Evolutionary conservation across 768 basidiomycete species (phyloP).

Genomic region (Mycena chlorophos): DNA sequence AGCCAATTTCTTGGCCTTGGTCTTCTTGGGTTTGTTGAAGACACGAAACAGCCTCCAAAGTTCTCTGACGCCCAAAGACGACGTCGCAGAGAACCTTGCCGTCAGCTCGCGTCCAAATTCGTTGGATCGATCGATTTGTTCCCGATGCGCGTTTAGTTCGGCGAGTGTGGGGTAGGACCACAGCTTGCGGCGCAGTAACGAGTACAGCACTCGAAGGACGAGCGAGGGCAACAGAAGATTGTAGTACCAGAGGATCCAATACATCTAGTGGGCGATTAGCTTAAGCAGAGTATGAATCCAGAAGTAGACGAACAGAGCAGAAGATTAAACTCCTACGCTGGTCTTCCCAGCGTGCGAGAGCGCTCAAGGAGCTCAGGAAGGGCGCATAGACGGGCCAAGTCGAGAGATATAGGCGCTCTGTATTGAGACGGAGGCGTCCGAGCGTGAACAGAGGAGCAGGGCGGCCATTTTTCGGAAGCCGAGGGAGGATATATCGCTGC

Average conservation of each 20-base stretch:
- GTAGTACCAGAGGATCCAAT: constrained; percentile 65
- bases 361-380: constrained; percentile 38
- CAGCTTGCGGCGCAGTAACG: constrained; percentile 49
- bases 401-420: constrained; percentile 57
- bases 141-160: constrained; percentile 54
- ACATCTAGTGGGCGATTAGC: constrained; percentile 39
- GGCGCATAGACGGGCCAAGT: constrained; percentile 50
- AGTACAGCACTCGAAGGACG: constrained; percentile 46
- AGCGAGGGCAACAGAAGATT: constrained; percentile 56
- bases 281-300: constrained; percentile 1
- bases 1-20: constrained; percentile 29
- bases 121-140: constrained; percentile 48
- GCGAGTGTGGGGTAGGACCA: constrained; percentile 55
- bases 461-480: constrained; percentile 44
- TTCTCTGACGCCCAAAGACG: constrained; percentile 50
- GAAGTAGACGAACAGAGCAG: constrained; percentile 39
- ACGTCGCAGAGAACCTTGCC: constrained; percentile 44
- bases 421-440: constrained; percentile 50
- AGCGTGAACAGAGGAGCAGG: constrained; percentile 52
- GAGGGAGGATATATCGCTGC: constrained; percentile 45
- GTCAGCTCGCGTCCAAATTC: constrained; percentile 53
- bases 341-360: constrained; percentile 59
- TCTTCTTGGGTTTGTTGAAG: constrained; percentile 38
- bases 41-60: constrained; percentile 53
- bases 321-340: constrained; percentile 44